phyloP scores from a whole-genome alignment of 257 asterid species.

The Solanum piurae region DNA sequence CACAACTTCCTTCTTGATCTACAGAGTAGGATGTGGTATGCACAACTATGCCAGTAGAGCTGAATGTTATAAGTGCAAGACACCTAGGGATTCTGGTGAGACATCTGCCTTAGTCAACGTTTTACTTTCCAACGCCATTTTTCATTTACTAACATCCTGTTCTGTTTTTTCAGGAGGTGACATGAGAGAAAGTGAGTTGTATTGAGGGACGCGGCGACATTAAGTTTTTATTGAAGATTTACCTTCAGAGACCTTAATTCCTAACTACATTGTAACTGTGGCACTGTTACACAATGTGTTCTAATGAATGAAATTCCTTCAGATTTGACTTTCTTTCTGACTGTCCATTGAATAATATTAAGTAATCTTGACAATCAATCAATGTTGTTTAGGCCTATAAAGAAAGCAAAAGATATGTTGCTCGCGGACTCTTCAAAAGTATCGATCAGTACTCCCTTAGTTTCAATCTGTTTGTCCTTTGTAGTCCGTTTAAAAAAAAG shows the following conservation, averaged over 20 bases:
- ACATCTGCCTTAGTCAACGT: not conserved
- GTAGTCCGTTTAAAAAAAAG: not conserved
- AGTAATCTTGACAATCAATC: not conserved
- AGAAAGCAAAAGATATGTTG: not conserved
- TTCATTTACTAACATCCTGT: not conserved
- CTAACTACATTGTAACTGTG: slow-evolving; percentile 1
- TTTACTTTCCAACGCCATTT: not conserved
- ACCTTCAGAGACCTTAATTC: not conserved
- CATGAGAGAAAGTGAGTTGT: not conserved
- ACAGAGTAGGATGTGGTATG: slow-evolving; percentile 54
- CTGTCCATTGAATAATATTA: too few relatives aligned
- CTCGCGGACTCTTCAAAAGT: not conserved
- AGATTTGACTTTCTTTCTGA: not conserved
- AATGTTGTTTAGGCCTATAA: not conserved
- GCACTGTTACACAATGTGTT: not conserved
- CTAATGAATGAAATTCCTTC: slow-evolving; percentile 11
- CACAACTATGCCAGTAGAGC: slow-evolving; percentile 75
- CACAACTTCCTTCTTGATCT: not conserved
- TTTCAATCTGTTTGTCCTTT: not conserved
- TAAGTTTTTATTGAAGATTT: not conserved
- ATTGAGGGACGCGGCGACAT: not conserved
- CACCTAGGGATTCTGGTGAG: slow-evolving; percentile 51
- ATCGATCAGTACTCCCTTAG: not conserved
- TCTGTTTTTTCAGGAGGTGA: slow-evolving; percentile 1
- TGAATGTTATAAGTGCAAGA: slow-evolving; percentile 62